Base-by-base conservation (phyloP, 176 grass and related monocot genomes). In the Juncus inflexus region DNA sequence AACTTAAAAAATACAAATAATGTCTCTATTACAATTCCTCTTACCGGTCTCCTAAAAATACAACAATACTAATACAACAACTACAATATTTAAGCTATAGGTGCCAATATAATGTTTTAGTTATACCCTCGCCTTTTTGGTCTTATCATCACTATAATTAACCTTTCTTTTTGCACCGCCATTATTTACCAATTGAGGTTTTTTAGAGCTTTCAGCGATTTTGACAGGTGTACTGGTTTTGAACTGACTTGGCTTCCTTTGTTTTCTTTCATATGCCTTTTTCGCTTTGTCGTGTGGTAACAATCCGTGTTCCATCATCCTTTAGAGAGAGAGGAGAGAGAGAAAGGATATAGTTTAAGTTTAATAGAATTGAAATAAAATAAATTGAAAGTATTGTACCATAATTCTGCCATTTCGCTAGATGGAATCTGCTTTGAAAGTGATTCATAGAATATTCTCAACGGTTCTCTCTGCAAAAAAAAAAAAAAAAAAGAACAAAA, bases 301-400 rank as follows among this genome's bases (percentile, higher is more conserved):
- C 74, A 96, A 35, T n/a, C 92, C 92, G 42, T 96, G 87, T 62
- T 96, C 92, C 92, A 96, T 96, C 69, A 96, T 89, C 92, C 92
- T 96, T 73, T 67, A 55, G 37, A 69, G 49, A 2, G 35, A 55
- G 35, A 56, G 66, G 3, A 10, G 56, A 42, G 12, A 51, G 50
- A 76, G 50, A 52, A 3, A 65, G 52, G 64, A 47, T 35, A 35
- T 9, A 62, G 35, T 56, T 42, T 28, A 15, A 28, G 19, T n/a
- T 43, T 5, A 57, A 75, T 53, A 55, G 12, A 58, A 3, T 52
- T 16, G 50, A 15, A 12, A 1, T 16, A 52, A 72, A 2, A 37
- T 3, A 3, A 45, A 8, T 55, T 7, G 13, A 64, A 69, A 50
- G 43, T 28, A 42, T 59, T 63, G 49, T 81, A 96, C 92, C 85